phyloP scores from a whole-genome alignment of 306 rosid species.

The Prunus kanzakura region DNA sequence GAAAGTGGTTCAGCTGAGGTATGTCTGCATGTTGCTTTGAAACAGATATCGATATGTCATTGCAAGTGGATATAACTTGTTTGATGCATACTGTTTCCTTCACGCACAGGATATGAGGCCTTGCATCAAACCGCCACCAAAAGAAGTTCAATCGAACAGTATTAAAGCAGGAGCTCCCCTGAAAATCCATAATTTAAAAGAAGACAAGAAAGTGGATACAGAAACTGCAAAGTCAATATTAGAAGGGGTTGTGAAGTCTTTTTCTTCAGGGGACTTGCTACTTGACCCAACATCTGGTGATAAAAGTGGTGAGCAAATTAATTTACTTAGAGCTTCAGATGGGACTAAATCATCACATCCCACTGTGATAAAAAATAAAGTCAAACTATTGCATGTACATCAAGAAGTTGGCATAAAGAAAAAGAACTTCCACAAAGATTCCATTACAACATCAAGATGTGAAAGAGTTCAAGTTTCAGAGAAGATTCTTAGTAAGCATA shows the following conservation, averaged over 20 bases:
- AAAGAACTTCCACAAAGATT: conserved; percentile 26
- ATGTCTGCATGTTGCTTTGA: conserved; percentile 19
- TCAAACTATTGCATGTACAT: conserved; percentile 13
- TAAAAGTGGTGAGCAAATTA: conserved; percentile 18
- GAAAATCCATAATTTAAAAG: conserved; percentile 18
- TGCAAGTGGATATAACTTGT: conserved; percentile 7
- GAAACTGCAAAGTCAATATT: conserved; percentile 7
- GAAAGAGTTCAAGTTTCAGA: conserved; percentile 27
- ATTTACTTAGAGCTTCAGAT: conserved; percentile 7
- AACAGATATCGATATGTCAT: conserved; percentile 11
- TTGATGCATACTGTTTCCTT: conserved; percentile 24
- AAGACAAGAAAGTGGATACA: conserved; percentile 19
- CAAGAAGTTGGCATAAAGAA: conserved; percentile 29
- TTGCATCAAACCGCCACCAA: conserved; percentile 46
- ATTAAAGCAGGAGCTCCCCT: conserved; percentile 24
- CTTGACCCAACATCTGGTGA: conserved; percentile 9
- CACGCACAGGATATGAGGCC: conserved; percentile 55
- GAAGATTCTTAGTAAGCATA: conserved; percentile 21
- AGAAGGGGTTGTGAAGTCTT: conserved; percentile 13
- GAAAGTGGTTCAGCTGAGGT: conserved; percentile 75
- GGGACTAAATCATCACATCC: conserved; percentile 17
- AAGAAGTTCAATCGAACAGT: conserved; percentile 25
- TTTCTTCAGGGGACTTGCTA: conserved; percentile 22
- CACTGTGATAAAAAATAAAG: conserved; percentile 14
- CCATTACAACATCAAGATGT: conserved; percentile 17